Conservation (phyloP, 2,329 filamentous ascomycete genomes). For the Diplodia sapinea region DNA sequence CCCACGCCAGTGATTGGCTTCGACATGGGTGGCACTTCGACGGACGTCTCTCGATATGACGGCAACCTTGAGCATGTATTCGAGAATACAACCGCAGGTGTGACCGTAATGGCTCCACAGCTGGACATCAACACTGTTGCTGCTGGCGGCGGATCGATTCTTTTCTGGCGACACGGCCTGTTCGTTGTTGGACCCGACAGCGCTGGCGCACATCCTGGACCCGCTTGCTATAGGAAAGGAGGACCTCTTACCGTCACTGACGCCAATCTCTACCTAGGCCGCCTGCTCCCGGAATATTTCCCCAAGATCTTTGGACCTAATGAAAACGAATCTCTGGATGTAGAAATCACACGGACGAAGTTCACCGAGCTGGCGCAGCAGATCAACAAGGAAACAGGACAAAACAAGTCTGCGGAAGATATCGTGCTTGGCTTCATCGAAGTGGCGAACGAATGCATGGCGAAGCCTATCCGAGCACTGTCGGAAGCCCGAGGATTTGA, state of each 20-base stretch:
- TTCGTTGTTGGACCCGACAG: constrained; percentile 81
- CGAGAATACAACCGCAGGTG: constrained; percentile 44
- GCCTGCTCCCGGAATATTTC: constrained; percentile 41
- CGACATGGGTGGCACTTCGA: constrained; percentile 42
- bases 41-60: constrained; percentile 44
- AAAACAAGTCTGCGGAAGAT: constrained; percentile 40
- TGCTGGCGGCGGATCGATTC: constrained; percentile 72
- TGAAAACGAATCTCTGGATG: constrained; percentile 49
- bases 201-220: constrained; percentile 47
- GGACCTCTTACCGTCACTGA: constrained; percentile 46
- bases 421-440: constrained; percentile 38
- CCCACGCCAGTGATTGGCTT: constrained; percentile 41
- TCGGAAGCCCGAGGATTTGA: constrained; percentile 40
- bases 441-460: constrained; percentile 41
- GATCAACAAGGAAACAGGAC: constrained; percentile 40
- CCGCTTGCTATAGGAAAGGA: constrained; percentile 45
- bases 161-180: constrained; percentile 87
- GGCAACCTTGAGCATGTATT: constrained; percentile 42
- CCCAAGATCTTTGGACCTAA: constrained; percentile 44
- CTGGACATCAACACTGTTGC: constrained; percentile 47
- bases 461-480: constrained; percentile 39
- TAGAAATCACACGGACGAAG: constrained; percentile 48
- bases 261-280: constrained; percentile 44
- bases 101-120: constrained; percentile 41
- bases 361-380: constrained; percentile 44